A percentile compares a stretch with the other conserved stretches of the same genome.
These are phyloP conservation scores for Apophysomyces trapeziformis DNA, from an alignment of 371 early-diverging fungal species.

Conservation along the genomic window DNA sequence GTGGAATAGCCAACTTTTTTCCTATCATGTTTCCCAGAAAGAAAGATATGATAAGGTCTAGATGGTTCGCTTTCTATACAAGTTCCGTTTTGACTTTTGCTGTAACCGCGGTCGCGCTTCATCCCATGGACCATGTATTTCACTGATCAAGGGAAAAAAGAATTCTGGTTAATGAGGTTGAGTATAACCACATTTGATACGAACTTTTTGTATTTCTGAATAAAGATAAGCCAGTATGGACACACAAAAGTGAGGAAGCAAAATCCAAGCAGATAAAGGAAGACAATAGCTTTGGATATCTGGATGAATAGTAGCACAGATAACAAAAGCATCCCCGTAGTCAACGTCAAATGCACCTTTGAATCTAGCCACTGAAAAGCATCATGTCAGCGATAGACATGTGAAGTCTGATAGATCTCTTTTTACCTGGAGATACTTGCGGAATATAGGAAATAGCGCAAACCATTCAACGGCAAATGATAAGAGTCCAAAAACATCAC, in stretches of 20 bases:
- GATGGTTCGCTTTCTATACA: slow-evolving; percentile 33
- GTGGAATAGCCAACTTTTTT: too few relatives aligned
- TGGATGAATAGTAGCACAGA: slow-evolving; percentile 66
- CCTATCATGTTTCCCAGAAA: too few relatives aligned
- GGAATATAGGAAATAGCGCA: slow-evolving; percentile 90
- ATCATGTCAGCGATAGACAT: not conserved
- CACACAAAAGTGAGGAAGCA: slow-evolving; percentile 85
- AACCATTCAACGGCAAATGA: slow-evolving; percentile 91
- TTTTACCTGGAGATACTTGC: slow-evolving; percentile 74
- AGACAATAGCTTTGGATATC: slow-evolving; percentile 74
- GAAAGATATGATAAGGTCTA: not conserved
- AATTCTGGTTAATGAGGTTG: too few relatives aligned
- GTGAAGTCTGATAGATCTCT: not conserved
- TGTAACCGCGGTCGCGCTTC: slow-evolving; percentile 85
- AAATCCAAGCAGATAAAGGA: slow-evolving; percentile 69
- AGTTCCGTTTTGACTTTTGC: slow-evolving; percentile 38
- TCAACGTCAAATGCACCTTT: slow-evolving; percentile 62
- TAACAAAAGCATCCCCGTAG: slow-evolving; percentile 62
- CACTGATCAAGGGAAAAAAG: slow-evolving; percentile 48
- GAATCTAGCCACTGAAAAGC: slow-evolving; percentile 55
- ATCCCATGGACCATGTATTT: slow-evolving; percentile 97
- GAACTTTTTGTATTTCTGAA: slow-evolving; percentile 94
- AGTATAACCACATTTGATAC: slow-evolving; percentile 18
- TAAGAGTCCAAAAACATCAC: slow-evolving; percentile 90
- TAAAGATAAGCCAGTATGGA: slow-evolving; percentile 89